Evolutionary conservation across 202 grass and related monocot species (phyloP), one percentile per base, ranked within the genome.

Genomic region (Eragrostis tef): DNA sequence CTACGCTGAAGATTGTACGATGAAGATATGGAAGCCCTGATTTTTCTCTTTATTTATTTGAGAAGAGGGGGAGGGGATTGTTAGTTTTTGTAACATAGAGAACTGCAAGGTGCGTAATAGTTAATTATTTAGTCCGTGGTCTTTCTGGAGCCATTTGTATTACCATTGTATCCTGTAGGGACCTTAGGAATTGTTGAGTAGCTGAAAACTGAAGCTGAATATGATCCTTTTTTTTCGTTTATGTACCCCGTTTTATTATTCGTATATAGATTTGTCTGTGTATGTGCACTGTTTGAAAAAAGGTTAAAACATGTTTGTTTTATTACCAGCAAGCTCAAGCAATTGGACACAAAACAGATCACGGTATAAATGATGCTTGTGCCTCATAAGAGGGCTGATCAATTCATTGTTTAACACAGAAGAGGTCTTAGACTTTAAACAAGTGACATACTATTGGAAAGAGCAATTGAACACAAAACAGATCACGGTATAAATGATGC

Each of bases 21-120:
- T 96, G 96, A 98, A 98, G 82, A 94, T 94, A 84, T 95, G 95
- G 95, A 96, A 93, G 85, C 93, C 96, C 74, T 99, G 85, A 91
- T 36, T 79, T 73, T 59, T 12, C 71, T 54, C 39, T 69, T 66
- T 39, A 39, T 6, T 39, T 39, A 4, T 5, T 39, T 39, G 0
- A 5, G 34, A 39, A 6, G 34, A 5, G 34, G 34, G 3, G 34
- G 46, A 57, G 6, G 60, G 58, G 70, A 65, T 61, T 82, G 57
- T 43, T 1, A 13, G 6, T 34, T 71, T 80, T 81, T 78, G 49
- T 66, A 85, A 78, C 64, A 10, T 85, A 77, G 56, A 77, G 46
- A 81, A 51, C 48, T 81, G 20, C 17, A 4, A 65, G 19, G 71
- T 49, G 43, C 62, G 15, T 58, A 46, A 36, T 74, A 59, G 84